Conservation (phyloP, 768 basidiomycete species). For the Trametes maxima region DNA sequence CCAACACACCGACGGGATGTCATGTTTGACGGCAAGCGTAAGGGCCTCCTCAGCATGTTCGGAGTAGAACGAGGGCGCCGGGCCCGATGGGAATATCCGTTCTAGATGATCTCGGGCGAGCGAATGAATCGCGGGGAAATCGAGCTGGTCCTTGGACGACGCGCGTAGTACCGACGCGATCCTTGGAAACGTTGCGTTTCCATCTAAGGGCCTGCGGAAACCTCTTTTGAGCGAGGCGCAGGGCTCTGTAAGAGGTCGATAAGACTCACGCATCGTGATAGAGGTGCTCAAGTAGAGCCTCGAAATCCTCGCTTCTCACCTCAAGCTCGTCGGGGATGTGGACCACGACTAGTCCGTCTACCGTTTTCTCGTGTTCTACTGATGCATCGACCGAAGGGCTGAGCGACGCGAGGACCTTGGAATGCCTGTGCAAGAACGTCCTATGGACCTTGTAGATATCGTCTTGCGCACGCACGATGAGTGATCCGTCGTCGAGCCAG, state of each 20-base stretch:
- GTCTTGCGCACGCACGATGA: conserved; percentile 49
- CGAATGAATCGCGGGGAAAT: conserved; percentile 56
- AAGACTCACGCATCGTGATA: conserved; percentile 68
- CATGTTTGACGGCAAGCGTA: conserved; percentile 49
- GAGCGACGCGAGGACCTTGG: conserved; percentile 34
- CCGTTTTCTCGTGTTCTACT: background rate
- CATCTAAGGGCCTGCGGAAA: conserved; percentile 47
- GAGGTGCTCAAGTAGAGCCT: conserved; percentile 59
- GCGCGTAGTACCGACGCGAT: conserved; percentile 60
- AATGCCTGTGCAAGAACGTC: conserved; percentile 55
- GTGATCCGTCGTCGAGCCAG: conserved; percentile 70
- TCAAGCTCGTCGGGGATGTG: conserved; percentile 42
- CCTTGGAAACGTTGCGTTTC: conserved; percentile 46
- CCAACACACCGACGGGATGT: conserved; percentile 51
- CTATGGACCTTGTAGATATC: conserved; percentile 60
- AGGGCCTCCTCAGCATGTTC: conserved; percentile 56
- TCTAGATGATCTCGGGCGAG: conserved; percentile 46
- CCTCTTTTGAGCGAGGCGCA: conserved; percentile 10
- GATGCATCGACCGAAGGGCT: background rate
- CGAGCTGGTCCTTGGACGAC: conserved; percentile 55
- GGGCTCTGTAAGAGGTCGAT: background rate
- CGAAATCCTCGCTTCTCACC: conserved; percentile 51
- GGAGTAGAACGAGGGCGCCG: conserved; percentile 42
- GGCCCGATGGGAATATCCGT: conserved; percentile 52
- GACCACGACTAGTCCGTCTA: conserved; percentile 21